These are phyloP conservation scores for Capronia americana DNA, from an alignment of 2,329 filamentous ascomycete genomes.

Conservation along the genomic window DNA sequence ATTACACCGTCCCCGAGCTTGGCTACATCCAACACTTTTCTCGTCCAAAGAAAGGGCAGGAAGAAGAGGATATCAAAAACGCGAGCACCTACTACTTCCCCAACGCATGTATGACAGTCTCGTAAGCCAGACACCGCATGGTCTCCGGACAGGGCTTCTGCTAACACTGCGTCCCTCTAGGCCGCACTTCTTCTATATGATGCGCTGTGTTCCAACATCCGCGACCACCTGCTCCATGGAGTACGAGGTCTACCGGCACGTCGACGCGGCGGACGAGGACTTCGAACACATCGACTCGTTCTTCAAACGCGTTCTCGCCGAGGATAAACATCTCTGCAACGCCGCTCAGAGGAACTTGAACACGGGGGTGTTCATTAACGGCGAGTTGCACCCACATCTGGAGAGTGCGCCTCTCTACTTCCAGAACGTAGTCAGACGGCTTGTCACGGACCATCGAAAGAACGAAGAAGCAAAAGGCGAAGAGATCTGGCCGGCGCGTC, in stretches of 20 bases:
- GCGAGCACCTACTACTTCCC: constrained; percentile 48
- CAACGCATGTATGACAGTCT: constrained; percentile 45
- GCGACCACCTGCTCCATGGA: constrained; percentile 61
- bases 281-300: constrained; percentile 63
- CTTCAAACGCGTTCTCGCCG: constrained; percentile 69
- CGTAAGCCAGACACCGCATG: constrained; percentile 37
- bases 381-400: constrained; percentile 64
- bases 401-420: constrained; percentile 65
- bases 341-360: constrained; percentile 66
- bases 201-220: constrained; percentile 64
- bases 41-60: constrained; percentile 42
- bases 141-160: neutral
- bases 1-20: constrained; percentile 58
- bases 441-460: constrained; percentile 56
- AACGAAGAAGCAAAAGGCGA: constrained; percentile 53
- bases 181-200: constrained; percentile 65
- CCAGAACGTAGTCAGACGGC: constrained; percentile 58
- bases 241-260: constrained; percentile 70
- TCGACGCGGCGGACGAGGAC: constrained; percentile 62
- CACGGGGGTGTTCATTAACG: constrained; percentile 65
- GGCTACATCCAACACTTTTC: constrained; percentile 63
- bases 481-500: constrained; percentile 59
- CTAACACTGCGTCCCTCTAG: constrained; percentile 8
- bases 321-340: constrained; percentile 68
- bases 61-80: constrained; percentile 29